Evolutionary conservation across 306 rosid species (phyloP).

Genomic region (Leucaena leucocephala): DNA sequence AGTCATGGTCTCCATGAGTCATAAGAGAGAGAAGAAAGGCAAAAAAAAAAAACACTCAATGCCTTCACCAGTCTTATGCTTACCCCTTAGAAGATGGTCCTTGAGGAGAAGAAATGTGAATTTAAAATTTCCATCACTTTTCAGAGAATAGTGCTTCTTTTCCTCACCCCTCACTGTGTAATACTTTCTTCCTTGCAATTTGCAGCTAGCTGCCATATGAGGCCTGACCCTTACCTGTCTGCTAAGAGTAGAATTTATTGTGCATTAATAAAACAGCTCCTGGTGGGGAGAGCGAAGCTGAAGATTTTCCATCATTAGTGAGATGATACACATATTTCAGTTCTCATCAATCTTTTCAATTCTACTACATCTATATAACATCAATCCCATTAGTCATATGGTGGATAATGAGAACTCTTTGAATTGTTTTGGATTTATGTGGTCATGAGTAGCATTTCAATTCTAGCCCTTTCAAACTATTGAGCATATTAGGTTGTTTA

Average conservation of each 20-base stretch:
- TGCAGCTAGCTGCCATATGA: slow-evolving; percentile 33
- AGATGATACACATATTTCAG: slow-evolving; percentile 36
- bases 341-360: slow-evolving; percentile 52
- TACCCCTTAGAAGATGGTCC: slow-evolving; percentile 33
- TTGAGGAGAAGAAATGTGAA: slow-evolving; percentile 30
- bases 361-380: slow-evolving; percentile 37
- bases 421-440: slow-evolving; percentile 46
- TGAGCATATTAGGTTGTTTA: slow-evolving; percentile 20
- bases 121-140: slow-evolving; percentile 29
- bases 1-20: slow-evolving; percentile 15
- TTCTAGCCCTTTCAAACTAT: slow-evolving; percentile 28
- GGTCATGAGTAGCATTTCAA: slow-evolving; percentile 37
- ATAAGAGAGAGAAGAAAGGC: background rate
- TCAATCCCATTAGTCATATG: slow-evolving; percentile 39
- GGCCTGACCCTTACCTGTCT: slow-evolving; percentile 42
- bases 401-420: slow-evolving; percentile 40
- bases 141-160: slow-evolving; percentile 30
- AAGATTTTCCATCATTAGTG: slow-evolving; percentile 30
- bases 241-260: slow-evolving; percentile 31
- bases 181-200: slow-evolving; percentile 32
- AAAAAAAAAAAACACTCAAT: slow-evolving; percentile 22
- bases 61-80: slow-evolving; percentile 18
- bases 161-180: slow-evolving; percentile 31
- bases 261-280: slow-evolving; percentile 39
- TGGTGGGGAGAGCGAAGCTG: slow-evolving; percentile 25